These are phyloP conservation scores for Mortierella sp. DNA, from an alignment of 371 early-diverging fungal genomes.

Conservation along the genomic window DNA sequence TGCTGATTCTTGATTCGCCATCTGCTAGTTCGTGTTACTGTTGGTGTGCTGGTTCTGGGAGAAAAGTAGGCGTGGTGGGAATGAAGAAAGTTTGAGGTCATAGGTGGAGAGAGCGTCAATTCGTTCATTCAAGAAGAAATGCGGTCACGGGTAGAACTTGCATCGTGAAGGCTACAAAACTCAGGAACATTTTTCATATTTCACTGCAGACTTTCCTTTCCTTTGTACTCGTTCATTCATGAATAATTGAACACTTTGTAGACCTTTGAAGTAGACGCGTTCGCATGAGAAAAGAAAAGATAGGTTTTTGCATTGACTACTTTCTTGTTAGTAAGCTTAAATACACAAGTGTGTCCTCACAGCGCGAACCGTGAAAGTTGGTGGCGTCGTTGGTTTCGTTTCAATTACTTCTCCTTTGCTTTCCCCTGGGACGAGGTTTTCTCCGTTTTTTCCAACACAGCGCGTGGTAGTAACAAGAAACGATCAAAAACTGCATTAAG, in stretches of 20 bases:
- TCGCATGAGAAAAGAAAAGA: too few relatives aligned
- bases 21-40: neutral
- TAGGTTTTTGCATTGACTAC: too few relatives aligned
- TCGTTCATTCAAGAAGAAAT: too few relatives aligned
- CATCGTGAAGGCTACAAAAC: neutral
- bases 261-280: too few relatives aligned
- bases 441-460: neutral
- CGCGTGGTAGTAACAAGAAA: neutral
- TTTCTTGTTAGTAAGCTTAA: too few relatives aligned
- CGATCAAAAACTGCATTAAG: neutral
- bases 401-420: neutral
- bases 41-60: neutral
- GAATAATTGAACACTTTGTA: too few relatives aligned
- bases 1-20: slow-evolving; percentile 17
- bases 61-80: slow-evolving; percentile 1
- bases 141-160: neutral
- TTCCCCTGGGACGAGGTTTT: neutral
- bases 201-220: too few relatives aligned
- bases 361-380: neutral
- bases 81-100: neutral
- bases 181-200: too few relatives aligned
- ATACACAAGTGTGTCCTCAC: too few relatives aligned
- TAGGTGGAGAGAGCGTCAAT: too few relatives aligned
- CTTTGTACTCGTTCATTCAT: too few relatives aligned
- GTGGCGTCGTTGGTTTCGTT: neutral